Conservation (phyloP, 805 yeast species). For the Yamadazyma nakazawae region DNA sequence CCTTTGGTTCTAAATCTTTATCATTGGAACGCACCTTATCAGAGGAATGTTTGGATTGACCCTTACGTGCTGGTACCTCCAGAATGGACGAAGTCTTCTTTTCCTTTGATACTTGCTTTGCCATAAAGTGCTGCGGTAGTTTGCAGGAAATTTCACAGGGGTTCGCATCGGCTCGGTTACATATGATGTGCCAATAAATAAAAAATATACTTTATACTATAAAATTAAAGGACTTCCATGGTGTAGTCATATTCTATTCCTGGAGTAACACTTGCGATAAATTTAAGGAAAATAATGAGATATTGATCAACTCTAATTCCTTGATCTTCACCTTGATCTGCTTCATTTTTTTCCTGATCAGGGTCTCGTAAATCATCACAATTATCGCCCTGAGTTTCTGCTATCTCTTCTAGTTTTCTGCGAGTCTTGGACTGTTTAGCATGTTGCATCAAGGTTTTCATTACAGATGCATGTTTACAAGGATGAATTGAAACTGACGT, state of each 20-base stretch:
- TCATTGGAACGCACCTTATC: constrained; percentile 27
- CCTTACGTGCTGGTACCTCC: constrained; percentile 10
- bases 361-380: constrained; percentile 14
- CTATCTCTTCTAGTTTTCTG: constrained; percentile 14
- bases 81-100: background rate
- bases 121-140: constrained; percentile 8
- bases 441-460: constrained; percentile 77
- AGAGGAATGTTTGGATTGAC: constrained; percentile 27
- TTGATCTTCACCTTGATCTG: constrained; percentile 24
- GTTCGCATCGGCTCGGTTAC: background rate
- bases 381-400: constrained; percentile 24
- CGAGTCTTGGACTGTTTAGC: constrained; percentile 47
- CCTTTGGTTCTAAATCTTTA: constrained; percentile 7
- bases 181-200: background rate
- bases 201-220: background rate
- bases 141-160: background rate
- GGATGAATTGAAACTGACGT: constrained; percentile 93
- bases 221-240: constrained; percentile 73
- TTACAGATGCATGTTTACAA: constrained; percentile 91
- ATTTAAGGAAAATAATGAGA: constrained; percentile 82
- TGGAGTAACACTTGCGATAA: constrained; percentile 95
- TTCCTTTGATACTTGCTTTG: constrained; percentile 11
- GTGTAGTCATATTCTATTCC: constrained; percentile 97
- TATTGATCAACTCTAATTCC: constrained; percentile 85
- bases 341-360: constrained; percentile 10